phyloP scores from a whole-genome alignment of 768 basidiomycete genomes.

The Astraeus odoratus region DNA sequence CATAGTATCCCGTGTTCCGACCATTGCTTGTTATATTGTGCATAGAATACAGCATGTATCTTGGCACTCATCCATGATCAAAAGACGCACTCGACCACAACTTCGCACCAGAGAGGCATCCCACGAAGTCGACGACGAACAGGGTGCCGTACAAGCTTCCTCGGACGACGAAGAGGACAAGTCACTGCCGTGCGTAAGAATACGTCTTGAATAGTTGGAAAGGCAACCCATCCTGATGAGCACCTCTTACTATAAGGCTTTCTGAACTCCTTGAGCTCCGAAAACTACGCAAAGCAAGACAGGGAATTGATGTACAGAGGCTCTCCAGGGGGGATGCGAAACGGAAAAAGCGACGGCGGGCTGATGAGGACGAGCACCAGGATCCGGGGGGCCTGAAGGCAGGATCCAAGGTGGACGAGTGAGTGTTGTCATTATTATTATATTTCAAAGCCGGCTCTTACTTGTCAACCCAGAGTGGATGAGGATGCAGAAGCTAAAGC shows the following conservation, averaged over 20 bases:
- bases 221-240: neutral
- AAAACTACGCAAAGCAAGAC: conserved; percentile 61
- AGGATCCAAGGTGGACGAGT: conserved; percentile 35
- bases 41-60: neutral
- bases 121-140: conserved; percentile 18
- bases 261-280: conserved; percentile 82
- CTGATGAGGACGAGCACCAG: conserved; percentile 24
- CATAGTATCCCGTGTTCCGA: too few species aligned
- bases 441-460: neutral
- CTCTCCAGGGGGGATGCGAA: conserved; percentile 78
- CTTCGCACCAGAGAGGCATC: conserved; percentile 48
- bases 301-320: conserved; percentile 82
- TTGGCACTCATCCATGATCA: conserved; percentile 45
- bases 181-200: conserved; percentile 42
- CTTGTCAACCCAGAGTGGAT: conserved; percentile 40
- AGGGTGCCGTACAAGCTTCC: conserved; percentile 7
- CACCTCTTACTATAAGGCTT: conserved; percentile 39
- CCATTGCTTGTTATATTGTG: too few species aligned
- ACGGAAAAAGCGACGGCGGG: conserved; percentile 56
- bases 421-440: conserved; percentile 37
- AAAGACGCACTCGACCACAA: conserved; percentile 66
- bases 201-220: neutral
- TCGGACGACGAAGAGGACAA: conserved; percentile 34
- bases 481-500: conserved; percentile 66
- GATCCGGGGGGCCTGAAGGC: conserved; percentile 48